Evolutionary conservation across 306 rosid species (phyloP), one percentile per base, ranked within the genome.

Genomic region (Alnus rubra): DNA sequence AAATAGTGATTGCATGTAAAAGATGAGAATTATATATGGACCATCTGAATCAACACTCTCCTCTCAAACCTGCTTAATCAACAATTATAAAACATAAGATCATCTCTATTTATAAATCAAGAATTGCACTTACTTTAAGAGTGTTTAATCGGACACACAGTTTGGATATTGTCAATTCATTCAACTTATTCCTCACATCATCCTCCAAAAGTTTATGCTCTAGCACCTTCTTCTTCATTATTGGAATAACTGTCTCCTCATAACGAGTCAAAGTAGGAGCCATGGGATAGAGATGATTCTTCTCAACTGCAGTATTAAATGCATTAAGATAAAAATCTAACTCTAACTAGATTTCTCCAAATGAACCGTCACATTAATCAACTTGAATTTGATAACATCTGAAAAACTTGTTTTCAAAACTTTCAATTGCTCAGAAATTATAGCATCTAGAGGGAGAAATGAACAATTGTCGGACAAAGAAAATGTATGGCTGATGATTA

Each of bases 261-360:
- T 63, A 86, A 55, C 88, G 87, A 80, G 88, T 88, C 88, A 88
- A 77, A 42, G 87, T 84, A 82, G 92, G 92, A 51, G 78, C 80
- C 2, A 88, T 67, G 12, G 92, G 88, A 84, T 88, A 84, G 12
- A 88, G 69, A 73, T 78, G 74, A 45, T 75, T 86, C 86, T 86
- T 88, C 77, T 88, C 90, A 78, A 88, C 92, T 88, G 90, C 86
- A 88, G 48, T 16, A 60, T 45, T 18, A 69, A 62, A 62, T 68
- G 49, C 59, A 77, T 18, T 58, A 73, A 55, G 56, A 74, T 42
- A 37, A 71, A 37, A 9, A 80, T 35, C 5, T 7, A 59, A 59
- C 28, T 42, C 30, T 45, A 44, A 69, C 47, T 30, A 55, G 23
- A 23, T 47, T 54, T 47, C 35, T 42, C 72, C 30, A 64, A 64